Evolutionary conservation across 352 stramenopile species (phyloP).

Genomic region (Globisporangium alternatum): DNA sequence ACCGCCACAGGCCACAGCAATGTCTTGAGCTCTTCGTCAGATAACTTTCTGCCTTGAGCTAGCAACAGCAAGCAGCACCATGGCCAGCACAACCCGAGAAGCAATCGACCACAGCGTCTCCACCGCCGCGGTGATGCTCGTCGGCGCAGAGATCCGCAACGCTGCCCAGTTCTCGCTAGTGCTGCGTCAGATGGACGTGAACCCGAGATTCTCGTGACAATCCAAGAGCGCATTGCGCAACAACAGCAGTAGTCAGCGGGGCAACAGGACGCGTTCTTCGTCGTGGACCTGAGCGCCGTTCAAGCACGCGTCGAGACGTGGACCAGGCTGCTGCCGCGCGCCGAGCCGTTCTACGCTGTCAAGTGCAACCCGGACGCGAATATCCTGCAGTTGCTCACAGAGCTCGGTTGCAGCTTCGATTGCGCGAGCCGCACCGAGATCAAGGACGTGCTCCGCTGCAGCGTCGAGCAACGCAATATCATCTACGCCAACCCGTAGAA

Average conservation of each 20-base stretch:
- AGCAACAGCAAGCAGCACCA: neutral
- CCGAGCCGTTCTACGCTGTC: conserved; percentile 93
- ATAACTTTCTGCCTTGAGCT: neutral
- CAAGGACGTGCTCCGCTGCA: conserved; percentile 67
- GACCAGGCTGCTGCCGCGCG: conserved; percentile 67
- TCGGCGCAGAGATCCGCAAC: neutral
- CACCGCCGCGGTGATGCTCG: conserved; percentile 2
- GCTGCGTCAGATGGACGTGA: conserved; percentile 11
- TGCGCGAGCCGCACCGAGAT: conserved; percentile 91
- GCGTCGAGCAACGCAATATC: conserved; percentile 66
- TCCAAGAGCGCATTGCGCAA: conserved; percentile 32
- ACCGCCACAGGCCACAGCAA: no score
- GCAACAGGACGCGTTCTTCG: conserved; percentile 82
- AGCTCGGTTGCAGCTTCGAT: conserved; percentile 88
- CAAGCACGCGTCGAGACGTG: conserved; percentile 77
- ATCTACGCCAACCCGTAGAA: conserved; percentile 97
- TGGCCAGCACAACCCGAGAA: conserved; percentile 10
- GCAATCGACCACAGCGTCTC: conserved; percentile 8
- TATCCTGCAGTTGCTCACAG: conserved; percentile 59
- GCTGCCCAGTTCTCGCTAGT: neutral
- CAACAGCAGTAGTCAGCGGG: conserved; percentile 4
- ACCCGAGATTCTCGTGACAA: neutral
- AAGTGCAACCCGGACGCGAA: conserved; percentile 93
- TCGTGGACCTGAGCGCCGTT: conserved; percentile 77
- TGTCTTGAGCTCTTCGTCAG: neutral